A percentile compares a stretch with the other conserved stretches of the same genome.
phyloP scores from a whole-genome alignment of 116 monocot genomes.

The Dioscorea cayenensis region DNA sequence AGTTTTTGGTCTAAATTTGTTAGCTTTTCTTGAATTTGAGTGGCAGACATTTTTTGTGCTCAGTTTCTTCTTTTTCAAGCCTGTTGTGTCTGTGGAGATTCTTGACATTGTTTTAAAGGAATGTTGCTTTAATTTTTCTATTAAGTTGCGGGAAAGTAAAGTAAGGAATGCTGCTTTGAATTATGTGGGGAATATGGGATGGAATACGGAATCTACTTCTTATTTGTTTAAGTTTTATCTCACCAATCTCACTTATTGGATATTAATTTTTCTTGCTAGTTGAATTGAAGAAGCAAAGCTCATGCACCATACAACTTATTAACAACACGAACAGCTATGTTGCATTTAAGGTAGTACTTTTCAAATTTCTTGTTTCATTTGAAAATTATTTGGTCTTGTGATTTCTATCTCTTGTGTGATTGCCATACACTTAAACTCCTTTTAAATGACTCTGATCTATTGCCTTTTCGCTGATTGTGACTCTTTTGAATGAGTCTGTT shows the following conservation, averaged over 20 bases:
- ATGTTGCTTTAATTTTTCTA: no score
- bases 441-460: not conserved
- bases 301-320: conserved; percentile 52
- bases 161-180: no score
- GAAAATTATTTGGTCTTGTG: not conserved
- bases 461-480: not conserved
- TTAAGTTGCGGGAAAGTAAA: no score
- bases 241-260: not conserved
- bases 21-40: no score
- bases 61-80: no score
- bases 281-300: conserved; percentile 80
- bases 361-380: not conserved
- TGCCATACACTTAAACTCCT: not conserved
- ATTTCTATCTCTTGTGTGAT: not conserved
- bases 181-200: no score
- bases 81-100: no score
- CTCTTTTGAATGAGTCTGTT: not conserved
- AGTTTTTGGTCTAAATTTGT: no score
- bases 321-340: conserved; percentile 69
- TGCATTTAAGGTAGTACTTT: conserved; percentile 75
- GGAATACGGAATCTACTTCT: not conserved
- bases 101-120: no score
- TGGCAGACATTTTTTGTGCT: no score
- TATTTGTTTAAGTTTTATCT: not conserved
- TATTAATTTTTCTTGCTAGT: conserved; percentile 20